Evolutionary conservation across 495 filamentous ascomycete species (phyloP), one percentile per base, ranked within the genome.

Genomic region (Letharia lupina): DNA sequence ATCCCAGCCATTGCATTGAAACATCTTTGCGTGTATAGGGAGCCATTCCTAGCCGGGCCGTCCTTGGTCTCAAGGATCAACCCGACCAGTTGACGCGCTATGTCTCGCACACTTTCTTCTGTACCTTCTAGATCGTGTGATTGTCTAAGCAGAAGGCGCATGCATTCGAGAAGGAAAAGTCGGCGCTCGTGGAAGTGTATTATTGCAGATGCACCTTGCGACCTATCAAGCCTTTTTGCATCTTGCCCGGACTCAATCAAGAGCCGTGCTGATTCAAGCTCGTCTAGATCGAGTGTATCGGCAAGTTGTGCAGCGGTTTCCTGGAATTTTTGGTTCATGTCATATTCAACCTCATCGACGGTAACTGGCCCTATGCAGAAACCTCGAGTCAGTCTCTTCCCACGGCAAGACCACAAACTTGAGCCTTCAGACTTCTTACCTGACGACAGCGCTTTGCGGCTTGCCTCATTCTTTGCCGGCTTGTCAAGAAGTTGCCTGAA

Each of bases 261-360:
- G 35, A 96, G 77, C 58, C 80, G 75, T 10, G 92, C 90, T 31
- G 95, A 88, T 72, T 91, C 80, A 60, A 96, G 69, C 75, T 99
- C 94, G 76, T 99, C 93, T 39, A 99, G 80, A 69, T 96, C 84
- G 62, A 97, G 80, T 35, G 87, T 87, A 77, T 98, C 93, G 61
- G 93, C 90, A 47, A 98, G 76, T 72, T 89, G 82, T 23, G 93
- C 79, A 44, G 87, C 81, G 63, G 86, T 82, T 74, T 95, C 86
- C 74, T 91, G 83, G 74, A 98, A 98, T 70, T 93, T 86, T 50
- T 87, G 80, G 73, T 96, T 97, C 73, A 98, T 77, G n/a, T 82
- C 70, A 73, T 91, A 97, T 70, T 92, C 85, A 12, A 82, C 81
- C 65, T 87, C 87, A 69, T 83, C 81, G 65, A 94, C 72, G 23